Evolutionary conservation across 441 rosid species (phyloP).

Genomic region (Viola pubescens): DNA sequence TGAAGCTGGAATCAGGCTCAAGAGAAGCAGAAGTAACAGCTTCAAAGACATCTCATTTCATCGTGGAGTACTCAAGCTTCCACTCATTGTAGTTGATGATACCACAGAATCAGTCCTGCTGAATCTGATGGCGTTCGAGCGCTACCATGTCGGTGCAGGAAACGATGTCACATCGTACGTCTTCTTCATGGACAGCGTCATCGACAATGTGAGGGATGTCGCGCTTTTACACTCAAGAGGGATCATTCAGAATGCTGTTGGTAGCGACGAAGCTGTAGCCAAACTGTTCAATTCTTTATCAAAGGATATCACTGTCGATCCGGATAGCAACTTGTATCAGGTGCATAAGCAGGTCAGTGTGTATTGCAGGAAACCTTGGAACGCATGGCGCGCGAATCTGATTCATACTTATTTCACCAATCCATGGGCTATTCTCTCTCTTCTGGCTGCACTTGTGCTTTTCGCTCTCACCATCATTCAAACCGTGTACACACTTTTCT

Average conservation of each 20-base stretch:
- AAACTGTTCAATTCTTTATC: slow-evolving; percentile 36
- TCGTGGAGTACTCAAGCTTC: slow-evolving; percentile 30
- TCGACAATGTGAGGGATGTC: slow-evolving; percentile 34
- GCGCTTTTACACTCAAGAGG: slow-evolving; percentile 32
- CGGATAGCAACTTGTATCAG: slow-evolving; percentile 18
- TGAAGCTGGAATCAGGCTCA: slow-evolving; percentile 36
- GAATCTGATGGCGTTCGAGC: slow-evolving; percentile 42
- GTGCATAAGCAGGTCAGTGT: slow-evolving; percentile 24
- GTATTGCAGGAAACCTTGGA: slow-evolving; percentile 30
- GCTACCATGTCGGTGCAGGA: slow-evolving; percentile 37
- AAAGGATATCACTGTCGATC: slow-evolving; percentile 26
- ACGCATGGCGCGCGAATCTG: slow-evolving; percentile 38
- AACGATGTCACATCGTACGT: slow-evolving; percentile 36
- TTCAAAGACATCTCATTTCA: slow-evolving; percentile 35
- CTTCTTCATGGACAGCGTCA: slow-evolving; percentile 36
- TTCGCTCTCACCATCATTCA: slow-evolving; percentile 15
- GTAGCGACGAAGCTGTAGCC: slow-evolving; percentile 37
- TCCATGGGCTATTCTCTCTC: slow-evolving; percentile 35
- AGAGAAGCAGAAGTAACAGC: slow-evolving; percentile 26
- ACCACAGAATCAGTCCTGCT: slow-evolving; percentile 31
- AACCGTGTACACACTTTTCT: background rate
- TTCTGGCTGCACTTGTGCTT: slow-evolving; percentile 29
- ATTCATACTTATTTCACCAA: slow-evolving; percentile 31
- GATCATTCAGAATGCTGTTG: slow-evolving; percentile 34
- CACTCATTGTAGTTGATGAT: slow-evolving; percentile 31